phyloP scores from a whole-genome alignment of 371 early-diverging fungal genomes.

The Circinella minor region DNA sequence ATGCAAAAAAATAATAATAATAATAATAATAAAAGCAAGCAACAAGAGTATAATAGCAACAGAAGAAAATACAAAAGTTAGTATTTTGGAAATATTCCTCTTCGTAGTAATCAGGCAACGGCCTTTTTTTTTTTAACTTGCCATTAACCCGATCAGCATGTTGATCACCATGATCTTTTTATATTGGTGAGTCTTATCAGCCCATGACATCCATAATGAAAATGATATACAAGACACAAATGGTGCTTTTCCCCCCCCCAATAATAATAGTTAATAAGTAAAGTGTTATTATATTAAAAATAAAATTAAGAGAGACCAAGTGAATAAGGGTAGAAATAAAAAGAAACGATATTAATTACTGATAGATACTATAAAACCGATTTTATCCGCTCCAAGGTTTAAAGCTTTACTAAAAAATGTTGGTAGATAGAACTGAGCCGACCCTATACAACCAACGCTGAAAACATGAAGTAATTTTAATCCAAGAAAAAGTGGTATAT shows the following conservation, averaged over 20 bases:
- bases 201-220: conserved; percentile 40
- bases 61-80: too few relatives aligned
- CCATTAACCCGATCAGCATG: conserved; percentile 36
- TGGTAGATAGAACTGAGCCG: conserved; percentile 42
- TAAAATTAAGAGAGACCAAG: background rate
- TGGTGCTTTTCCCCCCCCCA: conserved; percentile 25
- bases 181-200: conserved; percentile 31
- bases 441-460: conserved; percentile 42
- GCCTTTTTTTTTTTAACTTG: conserved; percentile 23
- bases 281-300: background rate
- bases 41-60: too few relatives aligned
- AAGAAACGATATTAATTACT: conserved; percentile 21
- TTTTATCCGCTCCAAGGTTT: conserved; percentile 37
- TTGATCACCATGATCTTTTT: conserved; percentile 37
- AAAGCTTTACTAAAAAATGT: conserved; percentile 39
- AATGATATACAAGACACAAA: conserved; percentile 43
- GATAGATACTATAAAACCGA: conserved; percentile 42
- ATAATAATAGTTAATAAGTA: too few relatives aligned
- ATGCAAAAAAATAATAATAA: too few relatives aligned
- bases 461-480: conserved; percentile 41
- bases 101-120: too few relatives aligned
- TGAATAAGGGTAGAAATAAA: background rate
- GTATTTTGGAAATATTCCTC: too few relatives aligned
- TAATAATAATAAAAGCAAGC: too few relatives aligned
- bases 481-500: conserved; percentile 25